Percentiles rank a stretch among this genome's conserved stretches.
These are phyloP conservation scores for Rhizopogon rudus DNA, from an alignment of 768 basidiomycete species.

Conservation along the genomic window DNA sequence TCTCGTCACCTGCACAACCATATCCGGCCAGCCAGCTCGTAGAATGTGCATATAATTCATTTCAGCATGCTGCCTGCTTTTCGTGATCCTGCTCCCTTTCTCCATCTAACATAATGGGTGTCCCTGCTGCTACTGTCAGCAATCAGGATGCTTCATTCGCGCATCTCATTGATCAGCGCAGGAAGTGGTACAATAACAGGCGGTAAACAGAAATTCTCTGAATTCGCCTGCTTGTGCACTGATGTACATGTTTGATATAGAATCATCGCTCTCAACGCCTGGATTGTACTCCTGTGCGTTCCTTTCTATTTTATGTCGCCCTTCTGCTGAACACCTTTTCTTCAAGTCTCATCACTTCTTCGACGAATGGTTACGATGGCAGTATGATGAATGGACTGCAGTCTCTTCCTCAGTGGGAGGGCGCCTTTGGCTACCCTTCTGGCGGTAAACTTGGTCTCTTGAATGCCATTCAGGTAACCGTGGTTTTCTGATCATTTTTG, in stretches of 20 bases:
- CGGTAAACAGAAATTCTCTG: slow-evolving; percentile 34
- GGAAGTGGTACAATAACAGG: slow-evolving; percentile 76
- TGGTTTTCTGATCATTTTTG: neutral
- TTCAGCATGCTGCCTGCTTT: slow-evolving; percentile 25
- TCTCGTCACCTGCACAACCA: neutral
- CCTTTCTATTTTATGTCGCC: neutral
- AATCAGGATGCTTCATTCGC: slow-evolving; percentile 32
- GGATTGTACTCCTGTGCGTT: slow-evolving; percentile 63
- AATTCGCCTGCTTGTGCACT: neutral
- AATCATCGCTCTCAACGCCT: slow-evolving; percentile 57
- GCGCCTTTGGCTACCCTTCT: slow-evolving; percentile 55
- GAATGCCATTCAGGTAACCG: slow-evolving; percentile 64
- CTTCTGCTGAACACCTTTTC: neutral
- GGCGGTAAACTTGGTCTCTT: slow-evolving; percentile 59
- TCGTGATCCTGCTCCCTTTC: slow-evolving; percentile 11
- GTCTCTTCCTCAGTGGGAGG: slow-evolving; percentile 56
- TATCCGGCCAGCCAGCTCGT: slow-evolving; percentile 10
- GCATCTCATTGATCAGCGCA: slow-evolving; percentile 57
- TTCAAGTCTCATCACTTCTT: slow-evolving; percentile 64
- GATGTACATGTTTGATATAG: slow-evolving; percentile 30
- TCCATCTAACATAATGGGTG: slow-evolving; percentile 36
- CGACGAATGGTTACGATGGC: slow-evolving; percentile 72
- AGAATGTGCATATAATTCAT: neutral
- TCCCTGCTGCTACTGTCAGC: slow-evolving; percentile 38
- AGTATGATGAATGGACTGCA: slow-evolving; percentile 82